Evolutionary conservation across 192 early-diverging fungal species (phyloP).

Genomic region (Backusella liffmaniae): DNA sequence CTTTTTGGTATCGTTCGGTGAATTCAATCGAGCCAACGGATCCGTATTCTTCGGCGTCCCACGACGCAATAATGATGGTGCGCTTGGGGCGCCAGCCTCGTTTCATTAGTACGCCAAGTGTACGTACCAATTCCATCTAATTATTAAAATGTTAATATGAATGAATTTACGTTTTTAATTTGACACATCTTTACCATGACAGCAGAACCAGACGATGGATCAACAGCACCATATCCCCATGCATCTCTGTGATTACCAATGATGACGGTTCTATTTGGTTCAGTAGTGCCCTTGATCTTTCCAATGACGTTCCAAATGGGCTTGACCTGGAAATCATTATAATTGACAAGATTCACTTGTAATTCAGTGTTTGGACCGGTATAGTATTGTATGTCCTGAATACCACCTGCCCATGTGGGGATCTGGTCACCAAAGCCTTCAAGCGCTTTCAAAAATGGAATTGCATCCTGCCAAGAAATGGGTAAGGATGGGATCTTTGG

Average conservation of each 20-base stretch:
- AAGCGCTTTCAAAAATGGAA: constrained; percentile 53
- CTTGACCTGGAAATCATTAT: constrained; percentile 41
- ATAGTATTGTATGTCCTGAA: constrained; percentile 49
- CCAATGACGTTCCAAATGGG: constrained; percentile 65
- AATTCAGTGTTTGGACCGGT: constrained; percentile 49
- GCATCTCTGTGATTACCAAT: constrained; percentile 68
- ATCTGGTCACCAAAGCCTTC: constrained; percentile 42
- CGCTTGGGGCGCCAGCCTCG: constrained; percentile 62
- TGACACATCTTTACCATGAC: constrained; percentile 31
- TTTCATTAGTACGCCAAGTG: constrained; percentile 48
- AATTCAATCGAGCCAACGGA: constrained; percentile 64
- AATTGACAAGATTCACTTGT: constrained; percentile 49
- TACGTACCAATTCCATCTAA: constrained; percentile 49
- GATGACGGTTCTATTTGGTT: constrained; percentile 50
- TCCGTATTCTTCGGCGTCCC: constrained; percentile 70
- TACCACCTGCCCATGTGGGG: constrained; percentile 51
- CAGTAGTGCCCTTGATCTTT: constrained; percentile 49
- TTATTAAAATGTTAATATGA: background rate
- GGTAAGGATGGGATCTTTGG: constrained; percentile 63
- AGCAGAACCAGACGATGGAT: constrained; percentile 60
- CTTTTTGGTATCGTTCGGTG: constrained; percentile 57
- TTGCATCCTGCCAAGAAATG: constrained; percentile 59
- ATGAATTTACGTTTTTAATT: background rate
- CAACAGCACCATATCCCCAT: constrained; percentile 63
- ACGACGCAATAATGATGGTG: constrained; percentile 58